phyloP scores from a whole-genome alignment of 306 rosid genomes.

The Oemleria cerasiformis region DNA sequence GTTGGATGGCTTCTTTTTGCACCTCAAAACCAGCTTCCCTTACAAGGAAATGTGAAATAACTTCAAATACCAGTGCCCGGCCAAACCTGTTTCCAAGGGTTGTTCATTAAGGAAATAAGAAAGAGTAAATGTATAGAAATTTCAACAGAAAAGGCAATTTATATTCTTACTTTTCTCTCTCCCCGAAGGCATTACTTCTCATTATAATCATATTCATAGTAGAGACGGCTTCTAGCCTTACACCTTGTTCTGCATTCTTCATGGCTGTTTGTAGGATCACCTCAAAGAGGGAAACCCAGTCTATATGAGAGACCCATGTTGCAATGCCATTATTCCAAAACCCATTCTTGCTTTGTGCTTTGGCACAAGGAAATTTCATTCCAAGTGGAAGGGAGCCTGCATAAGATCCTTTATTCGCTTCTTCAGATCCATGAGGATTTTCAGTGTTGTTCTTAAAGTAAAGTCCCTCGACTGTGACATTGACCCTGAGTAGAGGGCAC shows the following conservation, averaged over 20 bases:
- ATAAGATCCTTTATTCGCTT: constrained; percentile 34
- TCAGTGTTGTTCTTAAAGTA: constrained; percentile 33
- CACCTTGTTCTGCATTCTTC: constrained; percentile 54
- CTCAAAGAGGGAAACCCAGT: constrained; percentile 62
- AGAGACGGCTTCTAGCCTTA: constrained; percentile 64
- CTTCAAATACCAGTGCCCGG: constrained; percentile 48
- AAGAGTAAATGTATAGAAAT: constrained; percentile 8
- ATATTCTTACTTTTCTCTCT: constrained; percentile 71
- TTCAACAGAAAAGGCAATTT: constrained; percentile 21
- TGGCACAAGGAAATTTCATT: constrained; percentile 25
- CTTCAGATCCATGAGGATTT: constrained; percentile 38
- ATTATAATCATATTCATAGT: constrained; percentile 59
- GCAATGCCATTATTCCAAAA: constrained; percentile 38
- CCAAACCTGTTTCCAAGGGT: constrained; percentile 52
- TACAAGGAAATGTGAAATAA: constrained; percentile 56
- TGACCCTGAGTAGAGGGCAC: constrained; percentile 99
- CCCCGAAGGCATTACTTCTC: constrained; percentile 51
- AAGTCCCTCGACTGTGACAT: constrained; percentile 55
- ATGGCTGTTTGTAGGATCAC: constrained; percentile 51
- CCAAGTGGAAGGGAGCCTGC: constrained; percentile 11
- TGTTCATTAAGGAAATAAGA: constrained; percentile 17
- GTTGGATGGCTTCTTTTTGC: constrained; percentile 55
- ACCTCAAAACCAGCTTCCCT: constrained; percentile 69
- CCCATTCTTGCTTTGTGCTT: constrained; percentile 36
- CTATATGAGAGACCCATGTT: constrained; percentile 42